Percentiles rank a stretch among this genome's conserved stretches.
These are phyloP conservation scores for Hanseniaspora mollemarum DNA, from an alignment of 805 yeast species.

Conservation along the genomic window DNA sequence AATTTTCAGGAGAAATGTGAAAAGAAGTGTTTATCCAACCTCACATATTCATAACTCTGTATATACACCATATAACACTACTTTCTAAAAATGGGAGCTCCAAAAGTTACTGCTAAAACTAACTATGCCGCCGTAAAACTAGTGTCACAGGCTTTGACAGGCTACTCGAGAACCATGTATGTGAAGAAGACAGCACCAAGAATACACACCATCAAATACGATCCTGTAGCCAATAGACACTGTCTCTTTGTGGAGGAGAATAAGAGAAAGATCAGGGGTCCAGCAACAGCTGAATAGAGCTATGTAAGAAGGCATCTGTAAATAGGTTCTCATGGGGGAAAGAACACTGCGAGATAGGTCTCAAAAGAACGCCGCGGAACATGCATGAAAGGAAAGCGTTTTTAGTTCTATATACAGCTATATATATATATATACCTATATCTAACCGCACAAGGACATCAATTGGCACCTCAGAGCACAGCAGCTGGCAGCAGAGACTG, in stretches of 20 bases:
- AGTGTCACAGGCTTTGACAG: conserved; percentile 82
- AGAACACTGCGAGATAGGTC: no score
- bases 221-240: conserved; percentile 79
- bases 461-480: no score
- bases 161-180: conserved; percentile 66
- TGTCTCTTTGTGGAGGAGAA: conserved; percentile 81
- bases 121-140: conserved; percentile 60
- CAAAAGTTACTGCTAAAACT: conserved; percentile 58
- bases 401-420: no score
- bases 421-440: no score
- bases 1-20: no score
- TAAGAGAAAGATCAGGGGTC: conserved; percentile 53
- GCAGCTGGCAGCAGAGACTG: no score
- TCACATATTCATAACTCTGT: background rate
- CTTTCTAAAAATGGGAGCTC: conserved; percentile 23
- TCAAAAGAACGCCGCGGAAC: background rate
- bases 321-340: no score
- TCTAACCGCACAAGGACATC: no score
- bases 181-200: conserved; percentile 73
- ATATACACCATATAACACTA: no score
- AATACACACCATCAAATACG: conserved; percentile 74
- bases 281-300: background rate
- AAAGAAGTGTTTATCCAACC: no score
- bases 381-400: background rate
- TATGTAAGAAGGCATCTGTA: conserved; percentile 33